Base-by-base conservation (phyloP, 108 stramenopile species). In the Schizochytrium sp. region DNA sequence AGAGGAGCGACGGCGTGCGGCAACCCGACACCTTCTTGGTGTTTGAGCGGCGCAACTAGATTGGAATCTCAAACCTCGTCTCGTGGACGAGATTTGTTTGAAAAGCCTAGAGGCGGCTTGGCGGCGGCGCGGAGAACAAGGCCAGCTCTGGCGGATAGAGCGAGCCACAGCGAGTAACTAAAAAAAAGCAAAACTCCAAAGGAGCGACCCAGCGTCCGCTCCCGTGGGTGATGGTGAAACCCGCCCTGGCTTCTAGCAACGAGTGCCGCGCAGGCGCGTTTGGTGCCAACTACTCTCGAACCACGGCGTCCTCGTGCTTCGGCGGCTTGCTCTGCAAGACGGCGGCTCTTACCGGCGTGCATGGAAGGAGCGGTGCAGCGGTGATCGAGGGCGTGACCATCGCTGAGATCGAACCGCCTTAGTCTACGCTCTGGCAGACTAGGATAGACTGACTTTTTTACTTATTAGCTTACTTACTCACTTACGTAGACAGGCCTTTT, bases 341-440 rank as follows among this genome's bases (percentile, higher is more conserved):
- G 42, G 64, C 64, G 28, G 42, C 42, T 44, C 40, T 7, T 38
- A 69, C 64, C 42, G 12, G 19, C 64, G 64, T 69, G 64, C 64
- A 69, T 69, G 64, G 19, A 8, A 69, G 64, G 57, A 10, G 57
- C 57, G 57, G 13, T 10, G 17, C 57, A 17, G 13, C 57, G 57
- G 13, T 69, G 64, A 69, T 12, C 64, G 64, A 69, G 64, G 19
- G 64, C 64, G 12, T 69, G 42, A 44, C 42, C 64, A 44, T 69
- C 64, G 64, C 64, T 38, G 64, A 69, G 64, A 44, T 69, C 64
- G 64, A 69, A 44, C 64, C 64, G 64, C 64, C 64, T 8, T 69
- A 69, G 64, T 58, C 57, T 10, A 10, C 57, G 13, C 13, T 17
- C 57, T 10, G 13, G 57, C 57, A 58, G 57, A 10, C 13, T 15